Conservation (phyloP, 116 monocot species). For the Posidonia oceanica region DNA sequence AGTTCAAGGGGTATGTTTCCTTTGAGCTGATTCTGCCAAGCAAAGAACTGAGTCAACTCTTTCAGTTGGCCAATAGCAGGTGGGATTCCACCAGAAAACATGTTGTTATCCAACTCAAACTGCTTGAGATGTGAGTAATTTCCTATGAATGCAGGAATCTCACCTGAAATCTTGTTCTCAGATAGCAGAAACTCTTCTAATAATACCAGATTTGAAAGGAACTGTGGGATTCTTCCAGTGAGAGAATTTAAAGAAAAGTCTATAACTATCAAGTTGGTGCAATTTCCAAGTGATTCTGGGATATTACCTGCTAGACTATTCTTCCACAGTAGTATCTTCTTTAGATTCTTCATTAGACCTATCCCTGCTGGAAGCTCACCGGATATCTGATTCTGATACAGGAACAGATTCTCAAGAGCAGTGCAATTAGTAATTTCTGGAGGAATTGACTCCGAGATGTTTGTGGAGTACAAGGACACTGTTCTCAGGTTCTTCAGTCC, state of each 20-base stretch:
- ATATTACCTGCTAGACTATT: conserved; percentile 7
- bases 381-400: conserved; percentile 13
- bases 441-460: conserved; percentile 13
- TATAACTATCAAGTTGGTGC: conserved; percentile 8
- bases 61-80: conserved; percentile 10
- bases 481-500: conserved; percentile 13
- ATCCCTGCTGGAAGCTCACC: conserved; percentile 16
- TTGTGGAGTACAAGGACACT: conserved; percentile 15
- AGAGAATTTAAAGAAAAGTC: conserved; percentile 22
- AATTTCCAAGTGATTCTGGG: conserved; percentile 15
- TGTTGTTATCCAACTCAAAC: conserved; percentile 22
- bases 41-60: conserved; percentile 18
- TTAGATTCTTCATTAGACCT: conserved; percentile 16
- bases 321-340: conserved; percentile 17
- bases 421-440: conserved; percentile 10
- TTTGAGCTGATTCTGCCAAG: conserved; percentile 19
- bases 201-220: conserved; percentile 3
- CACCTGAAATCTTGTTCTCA: conserved; percentile 19
- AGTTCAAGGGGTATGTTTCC: conserved; percentile 14
- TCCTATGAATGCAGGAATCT: conserved; percentile 13
- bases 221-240: conserved; percentile 9
- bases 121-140: conserved; percentile 13
- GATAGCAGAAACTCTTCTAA: conserved; percentile 17
- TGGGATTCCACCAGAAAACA: conserved; percentile 15
- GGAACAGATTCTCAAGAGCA: conserved; percentile 13